These are phyloP conservation scores for Stemphylium vesicarium DNA, from an alignment of 2,329 filamentous ascomycete species.

Conservation along the genomic window DNA sequence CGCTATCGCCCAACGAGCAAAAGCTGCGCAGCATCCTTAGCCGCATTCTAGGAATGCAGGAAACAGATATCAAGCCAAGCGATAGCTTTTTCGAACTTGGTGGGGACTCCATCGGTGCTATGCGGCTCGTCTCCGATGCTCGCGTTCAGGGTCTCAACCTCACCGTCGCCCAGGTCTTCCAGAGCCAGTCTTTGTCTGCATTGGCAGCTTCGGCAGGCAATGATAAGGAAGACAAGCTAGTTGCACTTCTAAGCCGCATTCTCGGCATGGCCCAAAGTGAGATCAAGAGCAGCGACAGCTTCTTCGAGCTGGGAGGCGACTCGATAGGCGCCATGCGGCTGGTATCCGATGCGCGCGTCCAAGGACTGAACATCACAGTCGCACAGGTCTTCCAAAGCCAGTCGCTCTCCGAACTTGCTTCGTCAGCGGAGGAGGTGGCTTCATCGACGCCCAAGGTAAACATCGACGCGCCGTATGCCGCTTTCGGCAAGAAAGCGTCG, in stretches of 20 bases:
- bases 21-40: slow-evolving; percentile 34
- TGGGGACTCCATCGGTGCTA: slow-evolving; percentile 56
- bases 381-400: slow-evolving; percentile 53
- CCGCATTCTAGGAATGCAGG: slow-evolving; percentile 37
- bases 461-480: slow-evolving; percentile 58
- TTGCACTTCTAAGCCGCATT: slow-evolving; percentile 36
- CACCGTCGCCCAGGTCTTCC: slow-evolving; percentile 54
- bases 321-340: slow-evolving; percentile 56
- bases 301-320: slow-evolving; percentile 57
- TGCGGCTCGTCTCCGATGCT: slow-evolving; percentile 52
- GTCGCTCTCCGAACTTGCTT: slow-evolving; percentile 48
- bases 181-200: slow-evolving; percentile 54
- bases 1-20: slow-evolving; percentile 32
- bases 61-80: slow-evolving; percentile 44
- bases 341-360: slow-evolving; percentile 47
- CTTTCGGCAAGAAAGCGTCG: slow-evolving; percentile 54
- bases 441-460: slow-evolving; percentile 22
- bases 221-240: slow-evolving; percentile 39
- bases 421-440: slow-evolving; percentile 40
- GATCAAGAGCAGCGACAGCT: slow-evolving; percentile 51
- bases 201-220: slow-evolving; percentile 58
- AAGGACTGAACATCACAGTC: slow-evolving; percentile 51
- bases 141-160: slow-evolving; percentile 46
- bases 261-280: slow-evolving; percentile 37
- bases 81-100: slow-evolving; percentile 56